Evolutionary conservation across 805 yeast genomes (phyloP), one percentile per base, ranked within the genome.

Genomic region (Torulaspora quercuum): DNA sequence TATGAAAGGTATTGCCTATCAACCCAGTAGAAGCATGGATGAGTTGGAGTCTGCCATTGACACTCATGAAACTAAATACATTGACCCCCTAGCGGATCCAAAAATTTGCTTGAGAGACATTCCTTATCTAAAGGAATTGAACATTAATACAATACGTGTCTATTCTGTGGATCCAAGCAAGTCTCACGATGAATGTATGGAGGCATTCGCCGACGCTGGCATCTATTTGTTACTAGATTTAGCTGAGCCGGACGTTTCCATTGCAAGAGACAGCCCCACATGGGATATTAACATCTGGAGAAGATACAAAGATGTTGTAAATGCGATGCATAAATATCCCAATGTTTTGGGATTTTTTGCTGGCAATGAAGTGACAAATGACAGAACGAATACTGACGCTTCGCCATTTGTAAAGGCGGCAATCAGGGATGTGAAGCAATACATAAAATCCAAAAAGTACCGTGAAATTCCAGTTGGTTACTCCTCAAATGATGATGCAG

Each of bases 341-440:
- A 90, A 90, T 64, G 75, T 86, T 12, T 70, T 90, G 46, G 98
- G 97, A 2, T 89, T 86, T 73, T 89, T 90, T 65, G 97, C 97
- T 18, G 98, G 97, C 44, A 92, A 92, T 65, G 98, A 90, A 72
- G 97, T 92, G 36, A 78, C 90, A 42, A 90, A 89, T 64, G 87
- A 85, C 56, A 66, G 64, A 28, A 67, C 87, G 32, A 89, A 86
- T 64, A 84, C 97, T 9, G 81, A 78, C 50, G 85, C 97, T 20
- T 88, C 97, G 18, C 87, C 97, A 1, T 90, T 80, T 63, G 95
- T 92, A 39, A 92, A 90, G 72, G 96, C 97, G 19, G 95, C 97
- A 11, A 73, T 92, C 44, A 81, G 98, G 64, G 98, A 90, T 61
- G 73, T 75, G 57, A 89, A 85, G 65, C 55, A 70, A 11, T 88